These are phyloP conservation scores for Pisolithus thermaeus DNA, from an alignment of 1,284 basidiomycete species.

Conservation along the genomic window DNA sequence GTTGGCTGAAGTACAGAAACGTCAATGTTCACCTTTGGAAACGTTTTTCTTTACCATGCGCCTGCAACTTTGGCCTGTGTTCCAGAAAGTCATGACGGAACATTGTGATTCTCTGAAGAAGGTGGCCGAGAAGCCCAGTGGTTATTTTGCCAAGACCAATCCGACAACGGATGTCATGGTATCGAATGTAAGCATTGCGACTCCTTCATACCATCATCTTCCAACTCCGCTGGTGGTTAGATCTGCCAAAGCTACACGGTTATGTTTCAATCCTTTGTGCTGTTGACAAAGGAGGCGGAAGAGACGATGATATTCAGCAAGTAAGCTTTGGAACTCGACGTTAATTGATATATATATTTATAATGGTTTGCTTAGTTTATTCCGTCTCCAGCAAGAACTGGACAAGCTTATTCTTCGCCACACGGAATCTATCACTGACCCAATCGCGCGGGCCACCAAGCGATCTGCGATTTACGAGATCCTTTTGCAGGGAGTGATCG, in stretches of 20 bases:
- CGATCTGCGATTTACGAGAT: conserved; percentile 71
- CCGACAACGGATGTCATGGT: conserved; percentile 67
- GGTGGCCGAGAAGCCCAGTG: conserved; percentile 60
- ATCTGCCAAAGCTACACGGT: conserved; percentile 65
- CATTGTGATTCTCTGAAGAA: conserved; percentile 78
- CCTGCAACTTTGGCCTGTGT: conserved; percentile 85
- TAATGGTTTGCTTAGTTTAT: conserved; percentile 45
- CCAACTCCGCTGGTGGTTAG: conserved; percentile 25
- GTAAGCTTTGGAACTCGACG: conserved; percentile 37
- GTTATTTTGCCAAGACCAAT: conserved; percentile 63
- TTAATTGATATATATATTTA: neutral
- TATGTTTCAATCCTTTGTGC: conserved; percentile 76
- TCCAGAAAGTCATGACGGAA: conserved; percentile 83
- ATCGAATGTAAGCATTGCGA: conserved; percentile 42
- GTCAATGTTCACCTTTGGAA: conserved; percentile 74
- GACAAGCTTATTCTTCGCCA: conserved; percentile 73
- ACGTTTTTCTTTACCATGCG: conserved; percentile 74
- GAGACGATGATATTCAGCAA: conserved; percentile 95
- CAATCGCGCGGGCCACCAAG: conserved; percentile 59
- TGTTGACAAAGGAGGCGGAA: conserved; percentile 75
- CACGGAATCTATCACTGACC: conserved; percentile 61
- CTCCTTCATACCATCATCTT: neutral
- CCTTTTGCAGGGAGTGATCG: conserved; percentile 73
- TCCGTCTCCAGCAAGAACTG: conserved; percentile 84
- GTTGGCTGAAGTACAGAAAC: conserved; percentile 66